Evolutionary conservation across 1,139 yeast species (phyloP), one percentile per base, ranked within the genome.

Genomic region (Pichia sp.): DNA sequence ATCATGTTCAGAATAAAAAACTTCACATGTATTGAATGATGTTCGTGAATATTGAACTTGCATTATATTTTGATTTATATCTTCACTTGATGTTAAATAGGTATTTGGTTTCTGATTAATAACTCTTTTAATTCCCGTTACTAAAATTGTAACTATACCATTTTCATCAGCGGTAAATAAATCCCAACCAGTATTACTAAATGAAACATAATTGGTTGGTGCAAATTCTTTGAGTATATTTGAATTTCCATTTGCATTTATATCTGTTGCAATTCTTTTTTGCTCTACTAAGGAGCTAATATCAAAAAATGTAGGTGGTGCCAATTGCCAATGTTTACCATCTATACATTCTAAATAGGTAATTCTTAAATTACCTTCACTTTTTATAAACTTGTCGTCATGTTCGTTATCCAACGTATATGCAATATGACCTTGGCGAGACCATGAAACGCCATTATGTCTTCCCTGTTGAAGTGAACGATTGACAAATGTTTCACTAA

Each of bases 361-460:
- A 49, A 83, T 65, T 43, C 67, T 64, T 35, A 83, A 60, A 42
- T 59, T 64, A 48, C 43, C 47, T 8, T 42, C 39, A 6, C 31
- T 28, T 30, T 32, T 5, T 9, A 34, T 33, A 29, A 40, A 45
- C 1, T 29, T 25, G n/a, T 42, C 48, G 27, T 40, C 40, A 20
- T 43, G 45, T 8, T 46, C 50, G 5, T 48, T 10, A n/a, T 45
- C 38, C 43, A 68, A 68, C 4, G 76, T 66, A 54, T 78, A 82
- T 2, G 90, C 92, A 25, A 85, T 71, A 55, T 82, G 78, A 20
- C 94, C 94, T 56, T 79, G 80, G 51, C 76, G 72, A 22, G 89
- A 82, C 95, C 94, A 85, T 22, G 87, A 74, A 30, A 82, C 70
- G 39, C 58, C 62, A 41, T 66, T 62, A 12, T 46, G 44, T 22